These are phyloP conservation scores for Marsdenia floribunda DNA, from an alignment of 257 asterid species.

Conservation along the genomic window DNA sequence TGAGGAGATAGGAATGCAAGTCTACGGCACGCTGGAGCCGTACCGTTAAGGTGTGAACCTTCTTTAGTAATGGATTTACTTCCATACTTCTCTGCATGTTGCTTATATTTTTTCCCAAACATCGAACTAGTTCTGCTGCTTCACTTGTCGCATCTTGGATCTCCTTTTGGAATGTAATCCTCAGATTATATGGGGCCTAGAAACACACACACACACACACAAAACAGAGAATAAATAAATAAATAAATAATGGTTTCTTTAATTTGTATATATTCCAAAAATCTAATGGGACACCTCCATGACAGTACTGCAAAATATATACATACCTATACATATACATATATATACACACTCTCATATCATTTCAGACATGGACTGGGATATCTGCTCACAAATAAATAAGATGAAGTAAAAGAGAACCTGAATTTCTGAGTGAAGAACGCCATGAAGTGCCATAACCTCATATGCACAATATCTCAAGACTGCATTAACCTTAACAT, in stretches of 20 bases:
- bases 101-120: slow-evolving; percentile 42
- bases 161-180: slow-evolving; percentile 52
- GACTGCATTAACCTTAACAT: slow-evolving; percentile 64
- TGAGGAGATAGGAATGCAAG: slow-evolving; percentile 56
- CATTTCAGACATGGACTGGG: too few species aligned
- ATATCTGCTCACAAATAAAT: too few species aligned
- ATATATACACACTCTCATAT: too few species aligned
- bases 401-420: slow-evolving; percentile 15
- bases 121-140: slow-evolving; percentile 54
- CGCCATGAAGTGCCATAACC: slow-evolving; percentile 77
- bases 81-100: slow-evolving; percentile 43
- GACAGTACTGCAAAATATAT: too few species aligned
- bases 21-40: slow-evolving; percentile 52
- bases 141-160: slow-evolving; percentile 47
- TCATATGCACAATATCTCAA: slow-evolving; percentile 61
- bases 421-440: slow-evolving; percentile 73
- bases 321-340: too few species aligned
- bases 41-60: slow-evolving; percentile 43
- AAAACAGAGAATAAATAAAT: too few species aligned
- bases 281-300: too few species aligned
- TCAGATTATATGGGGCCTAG: slow-evolving; percentile 57
- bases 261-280: too few species aligned
- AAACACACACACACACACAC: neutral
- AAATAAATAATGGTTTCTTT: too few species aligned
- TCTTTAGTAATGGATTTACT: slow-evolving; percentile 31